Evolutionary conservation across 805 yeast species (phyloP), one percentile per base, ranked within the genome.

Genomic region (Teunomyces tritomae): DNA sequence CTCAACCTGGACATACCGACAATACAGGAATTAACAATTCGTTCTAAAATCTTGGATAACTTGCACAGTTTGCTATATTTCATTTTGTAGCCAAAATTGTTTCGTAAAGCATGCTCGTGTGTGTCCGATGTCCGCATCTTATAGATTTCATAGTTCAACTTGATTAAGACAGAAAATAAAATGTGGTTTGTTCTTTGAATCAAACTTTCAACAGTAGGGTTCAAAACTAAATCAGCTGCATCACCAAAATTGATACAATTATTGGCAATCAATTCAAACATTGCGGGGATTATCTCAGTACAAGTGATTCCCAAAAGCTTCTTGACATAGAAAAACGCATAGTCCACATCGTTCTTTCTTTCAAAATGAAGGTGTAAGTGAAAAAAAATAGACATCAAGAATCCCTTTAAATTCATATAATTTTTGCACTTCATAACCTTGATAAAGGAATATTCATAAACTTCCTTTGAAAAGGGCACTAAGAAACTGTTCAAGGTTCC

Each of bases 341-440:
- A 61, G 1, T 59, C 60, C 0, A 52, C 27, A 20, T 70, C 58
- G 0, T 53, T 47, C 14, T 54, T 53, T 6, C 46, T 41, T 50
- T 75, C 79, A 49, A 72, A 78, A 50, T 72, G 70, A n/a, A 68
- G 51, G 45, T 66, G 65, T 3, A 80, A 45, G 42, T 69, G 72
- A 32, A 55, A 61, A 45, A 64, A 62, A 17, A 70, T 43, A 1
- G 70, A 61, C 13, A 62, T 41, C 4, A 53, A 45, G 14, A 71
- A 61, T 1, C 51, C 47, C 27, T 53, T 53, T 45, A 51, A 41
- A 40, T 52, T 53, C 45, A 61, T 39, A 35, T 55, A 56, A n/a
- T 48, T 37, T 42, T 55, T 54, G 43, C 54, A 49, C 33, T 39
- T 52, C 44, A 52, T 43, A 3, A 52, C 52, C 36, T 59, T 57